phyloP scores from a whole-genome alignment of 805 yeast genomes.

The Scheffersomyces amazonensis region DNA sequence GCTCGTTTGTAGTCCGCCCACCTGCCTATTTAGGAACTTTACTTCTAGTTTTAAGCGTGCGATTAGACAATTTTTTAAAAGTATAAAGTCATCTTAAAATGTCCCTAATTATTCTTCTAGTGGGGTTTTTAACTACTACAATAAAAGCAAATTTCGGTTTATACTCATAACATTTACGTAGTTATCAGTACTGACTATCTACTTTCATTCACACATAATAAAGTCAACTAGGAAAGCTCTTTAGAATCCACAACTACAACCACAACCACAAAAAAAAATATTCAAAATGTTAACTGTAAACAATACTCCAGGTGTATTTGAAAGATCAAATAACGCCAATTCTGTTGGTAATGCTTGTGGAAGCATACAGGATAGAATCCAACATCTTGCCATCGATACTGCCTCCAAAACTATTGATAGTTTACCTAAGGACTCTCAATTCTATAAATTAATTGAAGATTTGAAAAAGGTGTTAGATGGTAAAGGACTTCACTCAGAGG shows the following conservation, averaged over 20 bases:
- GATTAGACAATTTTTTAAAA: too few relatives aligned
- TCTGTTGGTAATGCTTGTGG: neutral
- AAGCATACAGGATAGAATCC: neutral
- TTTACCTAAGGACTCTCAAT: slow-evolving; percentile 11
- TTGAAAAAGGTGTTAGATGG: slow-evolving; percentile 26
- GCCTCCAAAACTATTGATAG: slow-evolving; percentile 3
- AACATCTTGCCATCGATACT: neutral
- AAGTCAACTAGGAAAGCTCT: too few relatives aligned
- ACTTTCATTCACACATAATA: too few relatives aligned
- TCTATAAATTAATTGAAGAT: slow-evolving; percentile 24
- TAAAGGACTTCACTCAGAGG: slow-evolving; percentile 39
- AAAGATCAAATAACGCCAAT: neutral
- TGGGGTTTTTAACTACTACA: too few relatives aligned
- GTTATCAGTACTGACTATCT: too few relatives aligned
- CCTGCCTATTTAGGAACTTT: too few relatives aligned
- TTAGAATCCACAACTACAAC: neutral
- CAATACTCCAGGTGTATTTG: neutral
- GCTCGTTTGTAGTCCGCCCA: too few relatives aligned
- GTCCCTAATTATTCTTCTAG: too few relatives aligned
- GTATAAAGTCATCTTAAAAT: too few relatives aligned
- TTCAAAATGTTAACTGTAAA: neutral
- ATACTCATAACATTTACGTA: too few relatives aligned
- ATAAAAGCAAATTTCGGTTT: too few relatives aligned
- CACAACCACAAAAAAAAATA: neutral
- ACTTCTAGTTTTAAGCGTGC: too few relatives aligned